Evolutionary conservation across 2,329 filamentous ascomycete genomes (phyloP).

Genomic region (Orbilia brochopaga): DNA sequence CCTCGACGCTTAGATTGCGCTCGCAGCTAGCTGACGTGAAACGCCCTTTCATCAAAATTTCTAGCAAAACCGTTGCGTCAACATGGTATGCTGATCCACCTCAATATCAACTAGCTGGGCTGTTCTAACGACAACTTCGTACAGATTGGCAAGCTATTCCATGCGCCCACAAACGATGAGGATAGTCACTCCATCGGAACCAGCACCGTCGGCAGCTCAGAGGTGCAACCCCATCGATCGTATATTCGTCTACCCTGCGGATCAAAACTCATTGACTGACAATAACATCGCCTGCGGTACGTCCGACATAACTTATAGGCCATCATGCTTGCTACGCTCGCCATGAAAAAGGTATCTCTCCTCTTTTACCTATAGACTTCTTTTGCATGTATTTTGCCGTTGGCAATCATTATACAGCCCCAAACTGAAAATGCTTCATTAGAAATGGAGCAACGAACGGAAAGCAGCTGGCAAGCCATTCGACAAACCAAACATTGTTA

Average conservation of each 20-base stretch:
- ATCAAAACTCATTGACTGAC: too few species aligned
- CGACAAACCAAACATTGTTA: conserved; percentile 86
- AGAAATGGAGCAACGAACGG: conserved; percentile 79
- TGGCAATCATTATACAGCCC: too few species aligned
- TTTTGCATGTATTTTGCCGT: too few species aligned
- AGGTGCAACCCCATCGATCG: conserved; percentile 62
- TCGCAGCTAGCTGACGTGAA: conserved; percentile 2
- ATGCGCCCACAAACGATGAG: conserved; percentile 69
- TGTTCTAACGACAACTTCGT: conserved; percentile 56
- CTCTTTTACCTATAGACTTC: too few species aligned
- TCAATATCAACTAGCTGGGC: conserved; percentile 56
- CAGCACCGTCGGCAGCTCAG: conserved; percentile 85
- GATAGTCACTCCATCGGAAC: conserved; percentile 77
- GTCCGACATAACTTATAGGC: conserved; percentile 62
- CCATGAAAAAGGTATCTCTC: conserved; percentile 79
- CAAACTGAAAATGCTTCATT: not conserved
- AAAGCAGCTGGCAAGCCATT: conserved; percentile 79
- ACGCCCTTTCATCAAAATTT: not conserved
- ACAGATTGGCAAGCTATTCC: conserved; percentile 80
- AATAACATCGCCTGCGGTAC: too few species aligned
- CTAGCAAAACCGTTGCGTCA: conserved; percentile 83
- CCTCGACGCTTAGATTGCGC: not conserved
- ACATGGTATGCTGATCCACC: conserved; percentile 63
- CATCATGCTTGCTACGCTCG: conserved; percentile 80
- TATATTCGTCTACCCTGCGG: too few species aligned